Conservation (phyloP, 371 early-diverging fungal genomes). For the Ordospora colligata region DNA sequence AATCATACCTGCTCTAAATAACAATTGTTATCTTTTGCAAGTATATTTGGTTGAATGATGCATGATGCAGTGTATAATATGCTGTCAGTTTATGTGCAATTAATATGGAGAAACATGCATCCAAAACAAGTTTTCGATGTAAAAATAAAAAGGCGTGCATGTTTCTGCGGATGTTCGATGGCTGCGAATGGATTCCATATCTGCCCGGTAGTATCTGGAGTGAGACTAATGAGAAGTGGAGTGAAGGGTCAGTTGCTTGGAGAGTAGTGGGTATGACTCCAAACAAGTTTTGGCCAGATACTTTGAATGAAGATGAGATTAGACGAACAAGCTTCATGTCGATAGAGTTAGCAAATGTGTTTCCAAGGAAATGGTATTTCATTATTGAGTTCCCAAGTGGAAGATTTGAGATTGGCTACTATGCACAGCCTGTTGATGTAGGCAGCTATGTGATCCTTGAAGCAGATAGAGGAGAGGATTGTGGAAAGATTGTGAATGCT, state of each 20-base stretch:
- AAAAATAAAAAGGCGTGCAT: neutral
- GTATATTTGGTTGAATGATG: no score
- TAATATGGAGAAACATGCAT: neutral
- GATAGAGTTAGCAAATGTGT: neutral
- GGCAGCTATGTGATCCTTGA: slow-evolving; percentile 59
- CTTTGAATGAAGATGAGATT: neutral
- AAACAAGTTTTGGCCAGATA: neutral
- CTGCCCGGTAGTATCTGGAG: slow-evolving; percentile 17
- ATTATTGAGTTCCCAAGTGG: slow-evolving; percentile 56
- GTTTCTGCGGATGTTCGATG: neutral
- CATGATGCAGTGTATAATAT: no score
- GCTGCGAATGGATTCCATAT: neutral
- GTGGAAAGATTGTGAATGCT: slow-evolving; percentile 40
- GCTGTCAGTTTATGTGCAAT: no score
- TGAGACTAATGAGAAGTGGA: slow-evolving; percentile 27
- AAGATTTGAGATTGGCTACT: slow-evolving; percentile 38
- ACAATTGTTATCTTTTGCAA: no score
- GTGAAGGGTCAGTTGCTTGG: slow-evolving; percentile 12
- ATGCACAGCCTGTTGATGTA: neutral
- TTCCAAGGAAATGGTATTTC: slow-evolving; percentile 23
- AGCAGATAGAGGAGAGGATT: slow-evolving; percentile 62
- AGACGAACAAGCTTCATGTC: neutral
- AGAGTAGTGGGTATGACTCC: slow-evolving; percentile 21
- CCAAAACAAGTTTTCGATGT: slow-evolving; percentile 1
- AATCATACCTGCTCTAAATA: no score